A percentile compares a stretch with the other conserved stretches of the same genome.
Conservation (phyloP, 164 flowering plant genomes). For the Cinnamomum micranthum region DNA sequence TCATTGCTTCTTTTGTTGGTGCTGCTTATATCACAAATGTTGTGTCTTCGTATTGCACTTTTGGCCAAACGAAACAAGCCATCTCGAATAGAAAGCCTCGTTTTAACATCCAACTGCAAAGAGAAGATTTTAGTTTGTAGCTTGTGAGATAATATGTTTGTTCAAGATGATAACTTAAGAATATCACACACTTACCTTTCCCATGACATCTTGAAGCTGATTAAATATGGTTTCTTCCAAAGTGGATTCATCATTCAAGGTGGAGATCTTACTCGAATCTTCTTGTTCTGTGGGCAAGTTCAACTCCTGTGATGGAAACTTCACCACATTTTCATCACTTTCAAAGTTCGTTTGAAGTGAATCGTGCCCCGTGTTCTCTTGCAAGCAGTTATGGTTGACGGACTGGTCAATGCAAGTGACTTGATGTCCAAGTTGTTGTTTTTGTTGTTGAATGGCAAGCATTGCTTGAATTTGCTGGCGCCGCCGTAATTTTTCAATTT, state of each 20-base stretch:
- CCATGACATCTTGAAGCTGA: conserved; percentile 63
- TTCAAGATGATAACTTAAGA: conserved; percentile 1
- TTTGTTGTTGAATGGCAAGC: conserved; percentile 86
- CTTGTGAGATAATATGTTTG: neutral
- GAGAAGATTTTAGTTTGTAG: conserved; percentile 6
- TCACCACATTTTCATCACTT: conserved; percentile 32
- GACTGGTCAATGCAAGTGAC: conserved; percentile 27
- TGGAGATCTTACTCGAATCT: conserved; percentile 38
- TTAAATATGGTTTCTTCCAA: conserved; percentile 48
- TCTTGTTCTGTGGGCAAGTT: conserved; percentile 43
- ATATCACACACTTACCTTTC: conserved; percentile 40
- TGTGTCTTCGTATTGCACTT: conserved; percentile 70
- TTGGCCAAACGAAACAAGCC: conserved; percentile 83
- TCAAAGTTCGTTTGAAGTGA: conserved; percentile 29
- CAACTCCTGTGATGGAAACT: conserved; percentile 33
- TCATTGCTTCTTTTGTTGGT: conserved; percentile 35
- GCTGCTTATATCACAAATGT: conserved; percentile 45
- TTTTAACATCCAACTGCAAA: conserved; percentile 64
- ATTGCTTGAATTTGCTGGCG: conserved; percentile 87
- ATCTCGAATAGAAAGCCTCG: conserved; percentile 70
- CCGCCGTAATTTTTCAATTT: conserved; percentile 78
- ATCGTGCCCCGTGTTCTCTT: conserved; percentile 29
- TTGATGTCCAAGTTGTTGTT: conserved; percentile 50
- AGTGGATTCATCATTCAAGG: conserved; percentile 36
- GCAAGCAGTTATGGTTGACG: conserved; percentile 18